phyloP scores from a whole-genome alignment of 2,329 filamentous ascomycete genomes.

The Aspergillus pseudotamarii region DNA sequence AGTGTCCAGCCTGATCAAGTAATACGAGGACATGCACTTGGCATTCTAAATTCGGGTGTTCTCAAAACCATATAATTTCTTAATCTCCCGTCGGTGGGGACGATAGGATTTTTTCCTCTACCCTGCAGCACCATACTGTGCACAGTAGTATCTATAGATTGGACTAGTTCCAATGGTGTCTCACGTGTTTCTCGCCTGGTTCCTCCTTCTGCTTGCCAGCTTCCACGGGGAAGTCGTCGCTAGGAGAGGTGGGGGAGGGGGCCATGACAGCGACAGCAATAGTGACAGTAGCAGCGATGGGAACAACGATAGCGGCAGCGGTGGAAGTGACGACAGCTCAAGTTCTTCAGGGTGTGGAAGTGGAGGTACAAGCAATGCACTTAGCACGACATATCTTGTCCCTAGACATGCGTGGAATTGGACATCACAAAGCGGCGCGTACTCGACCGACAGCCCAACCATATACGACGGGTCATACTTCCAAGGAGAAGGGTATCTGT shows the following conservation, averaged over 20 bases:
- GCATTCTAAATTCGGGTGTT: neutral
- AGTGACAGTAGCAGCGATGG: neutral
- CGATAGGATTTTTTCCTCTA: neutral
- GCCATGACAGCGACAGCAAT: neutral
- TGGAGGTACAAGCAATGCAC: neutral
- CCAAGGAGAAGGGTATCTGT: conserved; percentile 2
- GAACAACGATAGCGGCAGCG: neutral
- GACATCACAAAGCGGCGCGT: conserved; percentile 1
- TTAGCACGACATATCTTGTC: neutral
- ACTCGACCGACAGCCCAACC: neutral
- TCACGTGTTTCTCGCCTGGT: neutral
- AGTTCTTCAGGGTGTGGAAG: neutral
- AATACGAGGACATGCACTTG: neutral
- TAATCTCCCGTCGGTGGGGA: neutral
- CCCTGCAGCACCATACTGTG: neutral
- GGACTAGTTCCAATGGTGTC: neutral
- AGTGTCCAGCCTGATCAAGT: neutral
- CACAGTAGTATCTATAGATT: neutral
- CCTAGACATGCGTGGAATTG: conserved; percentile 2
- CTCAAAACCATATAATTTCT: neutral
- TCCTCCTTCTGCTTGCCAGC: neutral
- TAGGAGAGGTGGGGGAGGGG: neutral
- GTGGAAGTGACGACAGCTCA: neutral
- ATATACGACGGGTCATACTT: conserved; percentile 12
- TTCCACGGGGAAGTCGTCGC: neutral